Evolutionary conservation across 1,139 yeast species (phyloP).

Genomic region (Yamadazyma kanchanaburiensis): DNA sequence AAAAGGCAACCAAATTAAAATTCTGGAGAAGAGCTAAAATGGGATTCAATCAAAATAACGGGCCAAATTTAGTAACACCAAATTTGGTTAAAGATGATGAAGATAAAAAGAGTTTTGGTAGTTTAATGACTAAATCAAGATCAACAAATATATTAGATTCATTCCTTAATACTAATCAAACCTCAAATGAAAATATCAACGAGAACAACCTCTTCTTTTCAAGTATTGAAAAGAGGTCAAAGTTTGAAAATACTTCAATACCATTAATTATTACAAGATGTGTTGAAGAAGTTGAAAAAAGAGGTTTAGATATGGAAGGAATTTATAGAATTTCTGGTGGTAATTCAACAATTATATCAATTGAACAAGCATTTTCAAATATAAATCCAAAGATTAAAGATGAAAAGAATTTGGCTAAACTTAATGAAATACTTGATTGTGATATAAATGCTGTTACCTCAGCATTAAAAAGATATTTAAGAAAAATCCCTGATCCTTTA

Average conservation of each 20-base stretch:
- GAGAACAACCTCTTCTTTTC: conserved; percentile 37
- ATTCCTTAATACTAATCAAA: conserved; percentile 21
- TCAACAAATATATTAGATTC: conserved; percentile 48
- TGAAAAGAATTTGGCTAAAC: conserved; percentile 36
- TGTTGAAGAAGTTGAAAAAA: conserved; percentile 69
- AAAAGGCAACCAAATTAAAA: conserved; percentile 44
- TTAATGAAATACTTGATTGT: conserved; percentile 49
- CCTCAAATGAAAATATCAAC: conserved; percentile 7
- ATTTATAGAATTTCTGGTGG: conserved; percentile 91
- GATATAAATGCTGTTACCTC: conserved; percentile 88
- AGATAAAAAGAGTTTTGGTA: conserved; percentile 8
- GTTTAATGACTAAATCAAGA: conserved; percentile 34
- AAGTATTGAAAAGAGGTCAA: conserved; percentile 58
- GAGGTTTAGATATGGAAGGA: conserved; percentile 79
- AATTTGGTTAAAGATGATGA: conserved; percentile 7
- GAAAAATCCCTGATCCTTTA: conserved; percentile 82
- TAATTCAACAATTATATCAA: conserved; percentile 64
- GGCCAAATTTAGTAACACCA: conserved; percentile 8
- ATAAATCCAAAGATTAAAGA: conserved; percentile 23
- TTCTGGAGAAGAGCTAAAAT: conserved; percentile 55
- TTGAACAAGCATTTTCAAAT: conserved; percentile 44
- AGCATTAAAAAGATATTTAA: conserved; percentile 79
- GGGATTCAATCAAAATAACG: conserved; percentile 13
- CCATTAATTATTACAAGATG: conserved; percentile 76
- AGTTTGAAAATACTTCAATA: conserved; percentile 55